A percentile compares a stretch with the other conserved stretches of the same genome.
phyloP scores from a whole-genome alignment of 108 stramenopile species.

The Conticribra weissflogii region DNA sequence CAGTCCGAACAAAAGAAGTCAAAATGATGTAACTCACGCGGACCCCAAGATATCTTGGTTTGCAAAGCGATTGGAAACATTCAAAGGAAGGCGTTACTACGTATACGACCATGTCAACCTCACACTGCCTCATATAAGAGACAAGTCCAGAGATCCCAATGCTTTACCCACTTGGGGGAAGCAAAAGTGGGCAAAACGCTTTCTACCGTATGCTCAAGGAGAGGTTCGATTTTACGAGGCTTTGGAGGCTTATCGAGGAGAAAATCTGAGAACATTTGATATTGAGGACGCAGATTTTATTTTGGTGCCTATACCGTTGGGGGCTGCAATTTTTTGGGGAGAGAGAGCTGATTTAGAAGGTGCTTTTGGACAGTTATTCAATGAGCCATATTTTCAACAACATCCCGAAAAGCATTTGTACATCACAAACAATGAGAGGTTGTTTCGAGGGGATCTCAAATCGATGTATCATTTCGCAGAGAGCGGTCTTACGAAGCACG shows the following conservation, averaged over 20 bases:
- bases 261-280: constrained; percentile 23
- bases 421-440: constrained; percentile 4
- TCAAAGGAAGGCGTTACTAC: not conserved
- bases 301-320: constrained; percentile 38
- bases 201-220: constrained; percentile 1
- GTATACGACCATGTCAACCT: constrained; percentile 11
- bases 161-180: constrained; percentile 2
- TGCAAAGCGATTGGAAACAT: not conserved
- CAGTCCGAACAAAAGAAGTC: too few species aligned
- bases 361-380: constrained; percentile 12
- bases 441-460: not conserved
- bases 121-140: constrained; percentile 1
- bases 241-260: not conserved
- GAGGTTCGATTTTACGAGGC: constrained; percentile 3
- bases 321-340: constrained; percentile 13
- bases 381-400: constrained; percentile 13
- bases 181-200: not conserved
- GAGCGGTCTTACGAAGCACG: not conserved
- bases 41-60: not conserved
- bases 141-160: not conserved
- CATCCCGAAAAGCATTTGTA: constrained; percentile 10
- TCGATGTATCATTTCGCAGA: not conserved
- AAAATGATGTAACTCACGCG: not conserved
- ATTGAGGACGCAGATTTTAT: constrained; percentile 25
- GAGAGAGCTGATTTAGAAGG: not conserved